Base-by-base conservation (phyloP, 2,329 filamentous ascomycete species). In the Cryphonectria carpinicola region DNA sequence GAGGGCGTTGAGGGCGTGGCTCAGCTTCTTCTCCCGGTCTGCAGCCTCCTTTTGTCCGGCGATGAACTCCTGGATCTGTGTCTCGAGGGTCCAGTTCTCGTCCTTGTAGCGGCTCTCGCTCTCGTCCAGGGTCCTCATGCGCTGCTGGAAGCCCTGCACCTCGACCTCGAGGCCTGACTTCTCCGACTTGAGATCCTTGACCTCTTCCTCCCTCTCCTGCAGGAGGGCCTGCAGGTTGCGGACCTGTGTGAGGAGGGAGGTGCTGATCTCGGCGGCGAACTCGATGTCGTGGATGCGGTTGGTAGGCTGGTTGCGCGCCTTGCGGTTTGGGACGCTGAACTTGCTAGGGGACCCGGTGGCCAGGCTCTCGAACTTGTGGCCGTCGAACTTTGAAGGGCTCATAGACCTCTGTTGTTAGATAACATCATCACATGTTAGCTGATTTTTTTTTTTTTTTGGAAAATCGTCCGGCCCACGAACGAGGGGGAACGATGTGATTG, bases 231-330 rank as follows among this genome's bases (percentile, higher is more conserved):
- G 96, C 68, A 99, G 83, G 78, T 96, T 94, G 73, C 96, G 92
- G 66, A 99, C 93, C 82, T 98, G 96, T n/a, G 92, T 90, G 66
- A 99, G 91, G 66, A 99, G 86, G 1, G 94, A 97, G 7, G 94
- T 97, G 78, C 94, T 98, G 77, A 99, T 98, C 79, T 99, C 95
- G 66, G 96, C 95, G n/a, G 95, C 96, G 78, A 99, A 97, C 76
- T 98, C 94, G 78, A 99, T 97, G 78, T 99, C 96, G 79, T 98
- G 94, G 17, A 97, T 91, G 66, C 95, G 90, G 78, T 91, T 96
- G 13, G 92, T 89, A 2, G 93, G 93, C 78, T 98, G 95, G 76
- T 98, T 98, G 69, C 96, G 89, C 78, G 96, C 88, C 79, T 95
- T 96, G 75, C 95, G 89, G 75, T 93, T 95, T 1, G 94, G 94